A percentile compares a stretch with the other conserved stretches of the same genome.
These are phyloP conservation scores for Paramecium caudatum DNA, from an alignment of 73 alveolate species.

Conservation along the genomic window DNA sequence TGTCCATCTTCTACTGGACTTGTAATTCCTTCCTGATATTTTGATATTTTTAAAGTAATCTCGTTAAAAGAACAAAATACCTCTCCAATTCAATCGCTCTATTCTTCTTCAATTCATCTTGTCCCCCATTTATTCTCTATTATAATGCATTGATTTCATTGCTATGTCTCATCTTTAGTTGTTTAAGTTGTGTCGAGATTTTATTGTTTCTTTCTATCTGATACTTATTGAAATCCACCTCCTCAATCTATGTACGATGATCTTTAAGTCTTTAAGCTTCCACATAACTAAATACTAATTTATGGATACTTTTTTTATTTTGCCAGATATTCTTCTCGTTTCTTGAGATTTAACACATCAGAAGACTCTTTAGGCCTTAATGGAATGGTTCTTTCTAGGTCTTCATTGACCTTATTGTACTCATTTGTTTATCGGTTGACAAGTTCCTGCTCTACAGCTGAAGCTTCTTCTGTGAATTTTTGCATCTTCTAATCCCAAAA, in stretches of 20 bases:
- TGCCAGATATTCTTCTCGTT: slow-evolving; percentile 80
- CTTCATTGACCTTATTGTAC: slow-evolving; percentile 58
- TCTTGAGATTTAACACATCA: slow-evolving; percentile 79
- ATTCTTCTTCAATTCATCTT: slow-evolving; percentile 76
- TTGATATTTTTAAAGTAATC: slow-evolving; percentile 79
- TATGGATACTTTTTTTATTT: slow-evolving; percentile 71
- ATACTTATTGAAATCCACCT: slow-evolving; percentile 70
- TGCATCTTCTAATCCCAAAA: slow-evolving; percentile 67
- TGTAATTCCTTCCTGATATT: slow-evolving; percentile 79
- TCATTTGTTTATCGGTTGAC: slow-evolving; percentile 61
- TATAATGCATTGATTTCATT: slow-evolving; percentile 76
- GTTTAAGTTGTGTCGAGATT: slow-evolving; percentile 68
- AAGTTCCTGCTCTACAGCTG: slow-evolving; percentile 65
- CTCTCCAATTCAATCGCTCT: slow-evolving; percentile 78
- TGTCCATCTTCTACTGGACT: slow-evolving; percentile 69
- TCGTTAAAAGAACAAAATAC: slow-evolving; percentile 22
- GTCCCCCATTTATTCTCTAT: slow-evolving; percentile 73
- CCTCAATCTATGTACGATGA: slow-evolving; percentile 42
- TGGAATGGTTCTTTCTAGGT: slow-evolving; percentile 77
- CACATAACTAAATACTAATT: slow-evolving; percentile 67
- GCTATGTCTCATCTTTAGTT: slow-evolving; percentile 69
- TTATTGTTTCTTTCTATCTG: slow-evolving; percentile 72
- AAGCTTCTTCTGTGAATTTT: slow-evolving; percentile 75
- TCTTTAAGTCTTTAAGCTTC: slow-evolving; percentile 80
- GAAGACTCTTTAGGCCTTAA: slow-evolving; percentile 77